Conservation (phyloP, 768 basidiomycete genomes). For the Suillus brevipes region DNA sequence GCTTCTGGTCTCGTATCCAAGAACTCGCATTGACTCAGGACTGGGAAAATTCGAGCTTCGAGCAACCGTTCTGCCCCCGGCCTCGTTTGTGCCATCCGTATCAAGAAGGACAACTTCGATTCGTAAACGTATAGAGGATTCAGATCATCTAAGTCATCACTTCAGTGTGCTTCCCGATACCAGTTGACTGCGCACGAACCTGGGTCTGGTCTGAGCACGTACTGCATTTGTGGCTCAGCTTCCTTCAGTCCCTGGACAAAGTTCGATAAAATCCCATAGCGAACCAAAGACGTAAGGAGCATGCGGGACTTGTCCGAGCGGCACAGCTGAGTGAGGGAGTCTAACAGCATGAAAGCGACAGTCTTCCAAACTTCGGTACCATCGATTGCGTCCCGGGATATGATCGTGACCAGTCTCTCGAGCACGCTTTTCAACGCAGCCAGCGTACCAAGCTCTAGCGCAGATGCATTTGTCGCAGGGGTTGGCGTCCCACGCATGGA, state of each 20-base stretch:
- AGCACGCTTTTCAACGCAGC: slow-evolving; percentile 63
- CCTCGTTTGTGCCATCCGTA: slow-evolving; percentile 79
- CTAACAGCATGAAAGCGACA: slow-evolving; percentile 87
- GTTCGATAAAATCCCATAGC: slow-evolving; percentile 76
- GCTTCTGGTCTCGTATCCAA: slow-evolving; percentile 82
- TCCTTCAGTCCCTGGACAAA: slow-evolving; percentile 87
- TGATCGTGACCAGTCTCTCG: slow-evolving; percentile 69
- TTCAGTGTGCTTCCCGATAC: slow-evolving; percentile 7
- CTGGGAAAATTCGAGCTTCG: slow-evolving; percentile 71
- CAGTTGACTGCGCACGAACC: slow-evolving; percentile 48
- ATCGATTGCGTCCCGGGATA: slow-evolving; percentile 91
- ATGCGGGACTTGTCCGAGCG: slow-evolving; percentile 66
- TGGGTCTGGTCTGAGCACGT: slow-evolving; percentile 85
- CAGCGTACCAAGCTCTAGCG: slow-evolving; percentile 64
- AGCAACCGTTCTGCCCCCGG: slow-evolving; percentile 83
- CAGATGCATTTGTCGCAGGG: slow-evolving; percentile 24
- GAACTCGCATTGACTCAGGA: slow-evolving; percentile 83
- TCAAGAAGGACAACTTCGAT: slow-evolving; percentile 88
- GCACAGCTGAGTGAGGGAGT: slow-evolving; percentile 75
- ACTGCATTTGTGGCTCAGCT: slow-evolving; percentile 69
- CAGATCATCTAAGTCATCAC: slow-evolving; percentile 65
- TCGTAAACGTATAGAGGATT: slow-evolving; percentile 94
- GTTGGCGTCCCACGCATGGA: slow-evolving; percentile 24
- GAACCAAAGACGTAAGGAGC: slow-evolving; percentile 56
- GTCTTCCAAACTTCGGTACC: slow-evolving; percentile 98